Evolutionary conservation across 202 grass and related monocot genomes (phyloP).

Genomic region (Cymbopogon flexuosus): DNA sequence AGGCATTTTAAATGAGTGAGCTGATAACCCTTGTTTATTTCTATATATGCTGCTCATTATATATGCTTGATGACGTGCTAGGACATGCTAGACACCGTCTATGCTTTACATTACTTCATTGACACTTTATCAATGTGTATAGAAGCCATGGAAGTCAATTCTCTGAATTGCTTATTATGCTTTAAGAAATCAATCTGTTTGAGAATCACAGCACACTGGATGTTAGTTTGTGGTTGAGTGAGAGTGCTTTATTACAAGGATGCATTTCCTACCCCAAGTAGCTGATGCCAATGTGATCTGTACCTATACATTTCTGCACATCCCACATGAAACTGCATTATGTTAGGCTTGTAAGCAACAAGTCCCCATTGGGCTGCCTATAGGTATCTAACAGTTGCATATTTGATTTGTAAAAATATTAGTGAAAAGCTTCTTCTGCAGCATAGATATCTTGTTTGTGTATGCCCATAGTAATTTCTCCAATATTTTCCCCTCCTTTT

Average conservation of each 20-base stretch:
- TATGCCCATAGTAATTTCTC: neutral
- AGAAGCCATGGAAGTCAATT: neutral
- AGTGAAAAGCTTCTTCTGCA: constrained; percentile 24
- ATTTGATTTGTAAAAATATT: constrained; percentile 12
- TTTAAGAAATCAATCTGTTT: neutral
- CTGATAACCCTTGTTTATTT: neutral
- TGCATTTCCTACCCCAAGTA: constrained; percentile 23
- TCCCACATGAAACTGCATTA: constrained; percentile 9
- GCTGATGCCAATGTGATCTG: constrained; percentile 1
- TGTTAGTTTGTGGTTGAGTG: constrained; percentile 8
- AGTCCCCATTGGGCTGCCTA: constrained; percentile 5
- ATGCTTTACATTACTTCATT: neutral
- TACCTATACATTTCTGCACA: neutral
- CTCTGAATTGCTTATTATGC: neutral
- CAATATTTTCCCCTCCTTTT: neutral
- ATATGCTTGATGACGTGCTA: neutral
- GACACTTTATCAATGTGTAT: neutral
- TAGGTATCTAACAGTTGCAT: neutral
- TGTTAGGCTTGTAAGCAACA: constrained; percentile 1
- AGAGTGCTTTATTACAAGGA: constrained; percentile 1
- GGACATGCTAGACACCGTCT: neutral
- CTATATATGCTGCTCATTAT: constrained; percentile 20
- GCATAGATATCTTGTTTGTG: constrained; percentile 19
- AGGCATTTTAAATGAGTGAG: neutral
- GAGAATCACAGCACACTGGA: neutral